phyloP scores from a whole-genome alignment of 1,284 basidiomycete species.

The Ceratobasidium sp. region DNA sequence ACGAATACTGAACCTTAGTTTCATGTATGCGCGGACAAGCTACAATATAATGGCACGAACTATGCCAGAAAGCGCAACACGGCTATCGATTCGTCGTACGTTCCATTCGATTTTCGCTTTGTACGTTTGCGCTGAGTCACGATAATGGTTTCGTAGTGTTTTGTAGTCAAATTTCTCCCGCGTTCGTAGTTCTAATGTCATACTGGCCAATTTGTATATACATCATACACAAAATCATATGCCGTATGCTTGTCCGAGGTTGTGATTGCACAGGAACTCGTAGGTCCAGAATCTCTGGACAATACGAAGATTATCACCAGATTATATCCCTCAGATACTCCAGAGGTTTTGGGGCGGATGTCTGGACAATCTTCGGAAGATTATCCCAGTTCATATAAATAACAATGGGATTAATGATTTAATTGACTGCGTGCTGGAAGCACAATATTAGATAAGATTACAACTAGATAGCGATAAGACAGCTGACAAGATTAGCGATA shows the following conservation, averaged over 20 bases:
- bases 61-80: too few relatives aligned
- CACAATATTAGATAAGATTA: neutral
- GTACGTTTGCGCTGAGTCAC: too few relatives aligned
- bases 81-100: too few relatives aligned
- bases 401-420: neutral
- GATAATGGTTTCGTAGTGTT: too few relatives aligned
- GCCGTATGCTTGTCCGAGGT: too few relatives aligned
- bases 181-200: too few relatives aligned
- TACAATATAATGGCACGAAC: too few relatives aligned
- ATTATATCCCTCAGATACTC: neutral
- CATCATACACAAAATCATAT: too few relatives aligned
- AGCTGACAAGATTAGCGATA: neutral
- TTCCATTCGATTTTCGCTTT: too few relatives aligned
- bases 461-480: neutral
- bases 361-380: neutral
- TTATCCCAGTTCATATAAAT: neutral
- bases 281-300: neutral
- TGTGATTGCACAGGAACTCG: neutral
- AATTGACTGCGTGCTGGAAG: neutral
- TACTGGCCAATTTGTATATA: too few relatives aligned
- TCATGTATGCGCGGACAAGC: too few relatives aligned
- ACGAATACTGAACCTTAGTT: too few relatives aligned
- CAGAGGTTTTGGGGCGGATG: slow-evolving; percentile 3
- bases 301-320: neutral
- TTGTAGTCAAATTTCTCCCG: slow-evolving; percentile 3